Conservation (phyloP, 2,329 filamentous ascomycete species). For the Blastomyces emzantsi region DNA sequence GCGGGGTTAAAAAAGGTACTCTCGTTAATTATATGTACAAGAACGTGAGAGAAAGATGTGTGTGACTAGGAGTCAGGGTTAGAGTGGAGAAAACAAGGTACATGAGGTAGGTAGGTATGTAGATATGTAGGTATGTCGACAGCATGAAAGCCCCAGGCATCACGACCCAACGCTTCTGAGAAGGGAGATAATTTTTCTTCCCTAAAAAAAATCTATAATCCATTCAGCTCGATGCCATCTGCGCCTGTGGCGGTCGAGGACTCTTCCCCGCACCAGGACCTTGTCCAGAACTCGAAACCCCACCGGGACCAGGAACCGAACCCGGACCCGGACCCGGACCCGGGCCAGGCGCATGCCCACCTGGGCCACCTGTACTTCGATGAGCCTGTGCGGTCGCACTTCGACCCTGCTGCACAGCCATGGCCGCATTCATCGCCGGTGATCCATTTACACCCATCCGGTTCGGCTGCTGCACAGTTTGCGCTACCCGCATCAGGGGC, state of each 20-base stretch:
- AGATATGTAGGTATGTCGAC: too few relatives aligned
- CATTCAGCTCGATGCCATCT: conserved; percentile 32
- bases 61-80: neutral
- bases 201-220: neutral
- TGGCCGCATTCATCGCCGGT: conserved; percentile 39
- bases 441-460: conserved; percentile 33
- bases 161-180: neutral
- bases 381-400: conserved; percentile 41
- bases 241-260: conserved; percentile 35
- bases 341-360: conserved; percentile 20
- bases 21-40: conserved; percentile 4
- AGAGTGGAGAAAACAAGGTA: neutral
- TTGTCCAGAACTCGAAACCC: neutral
- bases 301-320: conserved; percentile 15
- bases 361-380: conserved; percentile 37
- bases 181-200: neutral
- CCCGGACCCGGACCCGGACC: neutral
- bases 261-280: conserved; percentile 27
- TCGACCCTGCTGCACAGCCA: conserved; percentile 34
- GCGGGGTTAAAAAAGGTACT: neutral
- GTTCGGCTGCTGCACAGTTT: conserved; percentile 34
- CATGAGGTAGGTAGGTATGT: neutral
- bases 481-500: conserved; percentile 46
- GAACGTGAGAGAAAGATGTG: neutral
- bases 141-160: neutral